Evolutionary conservation across 331 rosid species (phyloP).

Genomic region (Malus hybrid): DNA sequence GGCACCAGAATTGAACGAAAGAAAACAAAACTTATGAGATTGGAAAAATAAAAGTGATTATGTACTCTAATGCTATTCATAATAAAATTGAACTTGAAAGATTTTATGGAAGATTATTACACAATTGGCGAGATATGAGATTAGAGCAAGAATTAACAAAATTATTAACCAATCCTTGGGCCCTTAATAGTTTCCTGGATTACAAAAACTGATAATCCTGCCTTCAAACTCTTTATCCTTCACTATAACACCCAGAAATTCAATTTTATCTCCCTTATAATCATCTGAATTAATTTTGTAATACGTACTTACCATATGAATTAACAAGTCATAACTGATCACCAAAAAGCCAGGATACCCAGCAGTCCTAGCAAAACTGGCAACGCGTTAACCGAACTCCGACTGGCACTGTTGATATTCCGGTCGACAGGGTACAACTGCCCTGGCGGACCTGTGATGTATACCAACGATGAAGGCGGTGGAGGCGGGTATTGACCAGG

Average conservation of each 20-base stretch:
- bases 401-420: slow-evolving; percentile 27
- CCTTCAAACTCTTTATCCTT: background rate
- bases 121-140: background rate
- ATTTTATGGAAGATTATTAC: slow-evolving; percentile 2
- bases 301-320: background rate
- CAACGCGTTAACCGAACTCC: slow-evolving; percentile 8
- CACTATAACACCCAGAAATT: background rate
- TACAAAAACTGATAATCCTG: background rate
- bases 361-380: slow-evolving; percentile 28
- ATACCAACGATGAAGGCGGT: slow-evolving; percentile 39
- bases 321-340: background rate
- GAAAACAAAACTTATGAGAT: background rate
- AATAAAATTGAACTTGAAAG: background rate
- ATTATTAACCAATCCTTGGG: background rate
- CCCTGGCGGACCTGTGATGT: slow-evolving; percentile 78
- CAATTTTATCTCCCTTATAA: background rate
- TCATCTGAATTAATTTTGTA: background rate
- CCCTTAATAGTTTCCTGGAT: background rate
- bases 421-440: slow-evolving; percentile 51
- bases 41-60: background rate
- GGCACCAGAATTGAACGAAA: background rate
- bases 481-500: slow-evolving; percentile 31
- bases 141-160: background rate
- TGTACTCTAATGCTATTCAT: background rate
- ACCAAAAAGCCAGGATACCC: slow-evolving; percentile 20